phyloP scores from a whole-genome alignment of 2,329 filamentous ascomycete genomes.

The Orbilia javanica region DNA sequence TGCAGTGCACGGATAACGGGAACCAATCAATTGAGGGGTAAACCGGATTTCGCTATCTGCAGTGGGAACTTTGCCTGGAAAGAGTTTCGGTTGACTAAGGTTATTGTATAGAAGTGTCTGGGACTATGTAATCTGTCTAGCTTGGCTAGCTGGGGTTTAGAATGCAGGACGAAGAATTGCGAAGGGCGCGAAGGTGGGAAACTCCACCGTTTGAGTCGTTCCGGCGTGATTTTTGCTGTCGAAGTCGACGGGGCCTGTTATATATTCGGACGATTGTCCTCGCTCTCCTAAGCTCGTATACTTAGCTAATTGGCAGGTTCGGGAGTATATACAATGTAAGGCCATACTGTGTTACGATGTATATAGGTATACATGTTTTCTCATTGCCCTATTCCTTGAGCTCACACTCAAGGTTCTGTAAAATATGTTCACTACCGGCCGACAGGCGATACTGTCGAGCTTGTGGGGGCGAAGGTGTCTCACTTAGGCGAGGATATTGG shows the following conservation, averaged over 20 bases:
- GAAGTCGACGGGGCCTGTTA: not conserved
- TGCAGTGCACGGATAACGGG: not conserved
- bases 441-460: too few species aligned
- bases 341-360: too few species aligned
- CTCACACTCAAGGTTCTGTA: too few species aligned
- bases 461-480: not conserved
- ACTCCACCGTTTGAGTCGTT: not conserved
- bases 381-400: too few species aligned
- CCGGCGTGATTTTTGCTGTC: not conserved
- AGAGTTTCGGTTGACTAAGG: not conserved
- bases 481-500: not conserved
- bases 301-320: too few species aligned
- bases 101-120: not conserved
- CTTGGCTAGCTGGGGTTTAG: not conserved
- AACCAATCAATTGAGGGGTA: constrained; percentile 7
- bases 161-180: constrained; percentile 4
- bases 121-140: not conserved
- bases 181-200: constrained; percentile 4
- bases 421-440: too few species aligned
- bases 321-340: too few species aligned
- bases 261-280: not conserved
- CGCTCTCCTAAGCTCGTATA: too few species aligned
- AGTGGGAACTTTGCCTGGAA: not conserved
- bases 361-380: too few species aligned
- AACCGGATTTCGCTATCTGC: not conserved